A percentile compares a stretch with the other conserved stretches of the same genome.
phyloP scores from a whole-genome alignment of 257 asterid species.

The Nicotiana paniculata region DNA sequence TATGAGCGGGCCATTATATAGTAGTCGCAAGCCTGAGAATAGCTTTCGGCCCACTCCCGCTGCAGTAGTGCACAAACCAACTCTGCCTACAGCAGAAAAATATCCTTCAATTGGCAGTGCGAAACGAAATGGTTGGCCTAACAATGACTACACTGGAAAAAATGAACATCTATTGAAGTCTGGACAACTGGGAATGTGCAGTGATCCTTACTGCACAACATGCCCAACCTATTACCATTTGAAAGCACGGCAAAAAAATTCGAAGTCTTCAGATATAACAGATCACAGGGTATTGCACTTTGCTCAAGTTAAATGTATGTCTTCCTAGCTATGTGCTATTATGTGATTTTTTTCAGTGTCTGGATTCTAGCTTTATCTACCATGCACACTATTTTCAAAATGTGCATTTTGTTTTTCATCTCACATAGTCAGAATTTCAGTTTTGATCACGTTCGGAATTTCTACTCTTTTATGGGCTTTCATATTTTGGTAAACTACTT shows the following conservation, averaged over 20 bases:
- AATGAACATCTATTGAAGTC: conserved; percentile 79
- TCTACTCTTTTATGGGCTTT: background rate
- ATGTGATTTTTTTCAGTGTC: background rate
- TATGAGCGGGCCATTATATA: conserved; percentile 58
- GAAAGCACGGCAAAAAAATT: conserved; percentile 37
- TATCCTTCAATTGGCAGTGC: conserved; percentile 37
- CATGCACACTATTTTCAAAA: background rate
- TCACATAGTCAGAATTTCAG: background rate
- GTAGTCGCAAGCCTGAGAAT: conserved; percentile 33
- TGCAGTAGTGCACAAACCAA: conserved; percentile 24
- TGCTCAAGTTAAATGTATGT: conserved; percentile 2
- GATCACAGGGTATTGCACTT: conserved; percentile 58
- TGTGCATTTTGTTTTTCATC: background rate
- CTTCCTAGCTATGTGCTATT: background rate
- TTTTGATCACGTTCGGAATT: background rate
- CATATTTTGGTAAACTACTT: background rate
- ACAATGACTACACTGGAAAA: conserved; percentile 33
- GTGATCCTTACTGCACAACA: conserved; percentile 88
- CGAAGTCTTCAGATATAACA: conserved; percentile 42
- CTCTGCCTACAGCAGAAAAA: conserved; percentile 35
- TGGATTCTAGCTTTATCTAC: background rate
- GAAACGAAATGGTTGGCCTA: conserved; percentile 36
- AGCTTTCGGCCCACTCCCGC: conserved; percentile 34
- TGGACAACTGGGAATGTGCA: conserved; percentile 92
- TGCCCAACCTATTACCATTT: conserved; percentile 64